These are phyloP conservation scores for Akanthomyces dipterigenus DNA, from an alignment of 2,329 filamentous ascomycete species.

Conservation along the genomic window DNA sequence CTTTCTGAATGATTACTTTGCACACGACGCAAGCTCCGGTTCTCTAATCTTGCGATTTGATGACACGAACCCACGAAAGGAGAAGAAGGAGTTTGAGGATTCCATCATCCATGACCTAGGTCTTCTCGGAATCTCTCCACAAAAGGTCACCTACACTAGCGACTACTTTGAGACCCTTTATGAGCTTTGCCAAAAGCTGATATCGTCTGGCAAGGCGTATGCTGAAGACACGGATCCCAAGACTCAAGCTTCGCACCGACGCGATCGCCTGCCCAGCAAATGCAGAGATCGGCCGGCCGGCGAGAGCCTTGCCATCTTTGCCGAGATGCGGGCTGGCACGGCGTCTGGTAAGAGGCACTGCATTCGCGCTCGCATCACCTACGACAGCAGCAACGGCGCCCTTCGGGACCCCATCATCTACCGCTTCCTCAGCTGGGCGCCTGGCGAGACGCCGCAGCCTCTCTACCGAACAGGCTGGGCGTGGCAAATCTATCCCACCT, in stretches of 20 bases:
- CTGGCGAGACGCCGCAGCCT: slow-evolving; percentile 59
- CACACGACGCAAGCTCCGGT: slow-evolving; percentile 81
- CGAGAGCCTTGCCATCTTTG: slow-evolving; percentile 78
- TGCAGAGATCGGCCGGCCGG: slow-evolving; percentile 72
- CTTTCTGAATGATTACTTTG: slow-evolving; percentile 84
- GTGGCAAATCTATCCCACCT: slow-evolving; percentile 84
- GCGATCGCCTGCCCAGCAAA: slow-evolving; percentile 74
- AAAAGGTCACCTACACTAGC: slow-evolving; percentile 79
- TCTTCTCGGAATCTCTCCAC: slow-evolving; percentile 77
- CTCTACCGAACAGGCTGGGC: slow-evolving; percentile 73
- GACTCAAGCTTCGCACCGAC: slow-evolving; percentile 75
- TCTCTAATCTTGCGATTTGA: slow-evolving; percentile 82
- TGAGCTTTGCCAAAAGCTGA: slow-evolving; percentile 72
- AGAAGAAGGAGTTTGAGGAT: slow-evolving; percentile 87
- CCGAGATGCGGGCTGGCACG: slow-evolving; percentile 86
- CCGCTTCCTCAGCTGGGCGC: slow-evolving; percentile 58
- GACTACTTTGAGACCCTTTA: slow-evolving; percentile 94
- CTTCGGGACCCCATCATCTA: slow-evolving; percentile 97
- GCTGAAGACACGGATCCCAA: slow-evolving; percentile 91
- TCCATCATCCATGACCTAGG: slow-evolving; percentile 79
- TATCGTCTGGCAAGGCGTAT: slow-evolving; percentile 82
- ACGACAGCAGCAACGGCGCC: slow-evolving; percentile 89
- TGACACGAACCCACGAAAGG: slow-evolving; percentile 88
- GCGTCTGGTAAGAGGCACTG: slow-evolving; percentile 77
- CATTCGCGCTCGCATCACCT: slow-evolving; percentile 89